Evolutionary conservation across 2,329 filamentous ascomycete species (phyloP).

Genomic region (Westerdykella ornata): DNA sequence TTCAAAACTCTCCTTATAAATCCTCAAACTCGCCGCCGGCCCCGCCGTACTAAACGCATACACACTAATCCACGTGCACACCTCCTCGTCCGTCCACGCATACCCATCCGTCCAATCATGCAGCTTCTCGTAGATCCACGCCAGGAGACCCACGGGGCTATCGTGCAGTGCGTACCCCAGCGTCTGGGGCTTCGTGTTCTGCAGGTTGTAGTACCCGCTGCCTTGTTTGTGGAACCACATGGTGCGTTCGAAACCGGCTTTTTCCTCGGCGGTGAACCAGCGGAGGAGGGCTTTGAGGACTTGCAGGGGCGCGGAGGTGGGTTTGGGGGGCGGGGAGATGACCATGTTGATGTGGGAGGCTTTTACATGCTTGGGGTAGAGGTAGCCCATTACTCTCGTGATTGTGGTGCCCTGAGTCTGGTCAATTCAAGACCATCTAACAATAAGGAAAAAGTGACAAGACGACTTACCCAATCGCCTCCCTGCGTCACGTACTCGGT

Average conservation of each 20-base stretch:
- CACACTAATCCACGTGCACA: constrained; percentile 63
- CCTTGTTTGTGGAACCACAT: constrained; percentile 55
- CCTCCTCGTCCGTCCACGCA: constrained; percentile 67
- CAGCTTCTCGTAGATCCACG: constrained; percentile 78
- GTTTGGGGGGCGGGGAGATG: constrained; percentile 34
- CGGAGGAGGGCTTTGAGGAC: constrained; percentile 51
- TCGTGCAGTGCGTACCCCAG: constrained; percentile 63
- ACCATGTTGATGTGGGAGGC: constrained; percentile 59
- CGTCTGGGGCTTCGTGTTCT: constrained; percentile 66
- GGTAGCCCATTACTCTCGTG: constrained; percentile 54
- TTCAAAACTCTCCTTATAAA: constrained; percentile 63
- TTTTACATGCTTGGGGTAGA: constrained; percentile 53
- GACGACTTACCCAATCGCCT: constrained; percentile 59
- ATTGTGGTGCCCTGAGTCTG: constrained; percentile 33
- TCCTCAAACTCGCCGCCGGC: constrained; percentile 58
- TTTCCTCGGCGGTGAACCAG: constrained; percentile 50
- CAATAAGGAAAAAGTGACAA: constrained; percentile 15
- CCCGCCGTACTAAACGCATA: constrained; percentile 67
- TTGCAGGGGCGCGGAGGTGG: constrained; percentile 45
- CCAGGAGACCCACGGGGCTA: constrained; percentile 61
- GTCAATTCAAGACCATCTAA: too few relatives aligned
- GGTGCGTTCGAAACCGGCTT: constrained; percentile 47
- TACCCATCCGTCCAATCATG: constrained; percentile 69
- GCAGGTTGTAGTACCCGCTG: constrained; percentile 52
- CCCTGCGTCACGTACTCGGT: constrained; percentile 52